phyloP scores from a whole-genome alignment of 2,329 filamentous ascomycete species.

The Cordyceps pruinosa region DNA sequence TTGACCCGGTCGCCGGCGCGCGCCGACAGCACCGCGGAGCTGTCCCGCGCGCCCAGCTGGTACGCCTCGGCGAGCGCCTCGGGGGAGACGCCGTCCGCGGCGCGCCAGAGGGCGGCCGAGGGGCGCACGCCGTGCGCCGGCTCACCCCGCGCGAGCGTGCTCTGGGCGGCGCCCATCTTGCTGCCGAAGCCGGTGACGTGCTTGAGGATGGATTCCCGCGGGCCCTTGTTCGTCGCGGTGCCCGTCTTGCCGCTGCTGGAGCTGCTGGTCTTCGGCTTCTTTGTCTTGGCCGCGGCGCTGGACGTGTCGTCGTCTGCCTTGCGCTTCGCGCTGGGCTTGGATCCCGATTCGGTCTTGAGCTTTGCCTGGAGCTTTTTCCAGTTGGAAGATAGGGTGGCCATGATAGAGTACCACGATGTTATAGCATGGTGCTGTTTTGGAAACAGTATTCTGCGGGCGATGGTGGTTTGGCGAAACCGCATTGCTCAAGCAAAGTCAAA shows the following conservation, averaged over 20 bases:
- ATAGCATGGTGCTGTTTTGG: not conserved
- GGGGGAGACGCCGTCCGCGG: slow-evolving; percentile 53
- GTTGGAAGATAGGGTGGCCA: slow-evolving; percentile 55
- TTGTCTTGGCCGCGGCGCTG: slow-evolving; percentile 18
- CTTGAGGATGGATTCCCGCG: slow-evolving; percentile 10
- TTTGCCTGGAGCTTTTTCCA: slow-evolving; percentile 72
- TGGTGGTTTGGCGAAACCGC: not conserved
- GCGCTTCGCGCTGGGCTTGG: slow-evolving; percentile 34
- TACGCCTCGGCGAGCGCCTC: slow-evolving; percentile 58
- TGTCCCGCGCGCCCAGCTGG: slow-evolving; percentile 43
- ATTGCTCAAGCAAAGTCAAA: not conserved
- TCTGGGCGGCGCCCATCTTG: slow-evolving; percentile 52
- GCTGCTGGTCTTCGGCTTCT: slow-evolving; percentile 23
- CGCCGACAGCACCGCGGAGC: slow-evolving; percentile 40
- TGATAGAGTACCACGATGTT: slow-evolving; percentile 14
- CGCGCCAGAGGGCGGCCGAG: slow-evolving; percentile 53
- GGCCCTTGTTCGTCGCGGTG: not conserved
- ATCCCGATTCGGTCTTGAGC: slow-evolving; percentile 41
- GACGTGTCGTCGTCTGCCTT: slow-evolving; percentile 28
- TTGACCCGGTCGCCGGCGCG: slow-evolving; percentile 52
- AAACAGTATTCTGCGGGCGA: not conserved
- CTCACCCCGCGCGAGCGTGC: slow-evolving; percentile 36
- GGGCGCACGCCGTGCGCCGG: slow-evolving; percentile 38
- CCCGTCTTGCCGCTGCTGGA: not conserved
- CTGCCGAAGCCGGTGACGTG: slow-evolving; percentile 8